These are phyloP conservation scores for Candida hispaniensis DNA, from an alignment of 805 yeast species.

Conservation along the genomic window DNA sequence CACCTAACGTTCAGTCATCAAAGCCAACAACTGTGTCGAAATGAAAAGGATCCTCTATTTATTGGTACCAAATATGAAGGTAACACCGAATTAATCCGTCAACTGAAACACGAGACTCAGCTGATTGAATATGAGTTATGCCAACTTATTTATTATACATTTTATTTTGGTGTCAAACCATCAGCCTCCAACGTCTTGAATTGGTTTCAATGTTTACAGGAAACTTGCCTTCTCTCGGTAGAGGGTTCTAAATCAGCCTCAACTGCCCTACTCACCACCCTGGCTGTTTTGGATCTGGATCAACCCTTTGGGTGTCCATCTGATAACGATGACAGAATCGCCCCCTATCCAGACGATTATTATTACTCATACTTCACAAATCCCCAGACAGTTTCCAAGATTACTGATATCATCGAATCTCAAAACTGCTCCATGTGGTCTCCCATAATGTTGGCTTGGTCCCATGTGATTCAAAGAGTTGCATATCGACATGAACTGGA, in stretches of 20 bases:
- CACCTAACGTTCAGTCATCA: constrained; percentile 5
- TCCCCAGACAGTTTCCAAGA: constrained; percentile 19
- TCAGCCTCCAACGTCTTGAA: constrained; percentile 1
- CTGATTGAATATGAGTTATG: constrained; percentile 2
- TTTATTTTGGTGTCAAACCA: constrained; percentile 5
- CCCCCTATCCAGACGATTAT: constrained; percentile 1
- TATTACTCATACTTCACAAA: constrained; percentile 18
- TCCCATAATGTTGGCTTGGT: constrained; percentile 26
- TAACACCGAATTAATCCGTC: constrained; percentile 1
- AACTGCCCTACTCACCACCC: constrained; percentile 17
- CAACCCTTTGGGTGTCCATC: constrained; percentile 21
- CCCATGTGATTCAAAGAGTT: constrained; percentile 22
- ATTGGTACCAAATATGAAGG: constrained; percentile 6
- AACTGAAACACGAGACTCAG: constrained; percentile 5
- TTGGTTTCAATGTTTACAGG: constrained; percentile 7
- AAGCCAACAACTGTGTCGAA: constrained; percentile 1
- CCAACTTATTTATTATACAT: constrained; percentile 4
- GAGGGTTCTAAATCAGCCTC: constrained; percentile 3
- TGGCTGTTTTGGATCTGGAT: constrained; percentile 24
- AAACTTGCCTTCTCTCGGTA: not conserved
- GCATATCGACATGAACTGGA: constrained; percentile 21
- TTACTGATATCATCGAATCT: constrained; percentile 18
- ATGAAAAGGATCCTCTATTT: constrained; percentile 8
- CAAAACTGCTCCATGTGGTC: constrained; percentile 13
- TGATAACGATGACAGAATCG: constrained; percentile 6